These are phyloP conservation scores for Monilinia vaccinii-corymbosi DNA, from an alignment of 2,329 filamentous ascomycete genomes.

Conservation along the genomic window DNA sequence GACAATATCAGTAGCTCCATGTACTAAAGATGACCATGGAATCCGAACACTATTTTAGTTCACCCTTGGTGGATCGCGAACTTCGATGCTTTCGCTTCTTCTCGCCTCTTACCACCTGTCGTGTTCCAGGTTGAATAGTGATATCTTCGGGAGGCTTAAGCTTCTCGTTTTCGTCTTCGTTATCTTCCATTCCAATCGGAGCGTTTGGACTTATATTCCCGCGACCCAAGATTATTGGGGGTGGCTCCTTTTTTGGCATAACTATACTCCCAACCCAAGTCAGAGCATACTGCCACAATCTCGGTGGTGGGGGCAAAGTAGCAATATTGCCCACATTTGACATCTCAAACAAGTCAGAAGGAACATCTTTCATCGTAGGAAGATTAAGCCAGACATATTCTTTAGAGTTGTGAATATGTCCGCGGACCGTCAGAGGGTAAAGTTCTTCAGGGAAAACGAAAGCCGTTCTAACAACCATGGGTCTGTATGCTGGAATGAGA, in stretches of 20 bases:
- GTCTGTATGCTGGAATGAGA: conserved; percentile 34
- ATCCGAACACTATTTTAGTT: background rate
- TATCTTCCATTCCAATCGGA: background rate
- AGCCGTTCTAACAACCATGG: conserved; percentile 32
- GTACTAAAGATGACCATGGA: background rate
- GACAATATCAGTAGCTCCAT: too few relatives aligned
- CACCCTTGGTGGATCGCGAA: background rate
- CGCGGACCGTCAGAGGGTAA: conserved; percentile 33
- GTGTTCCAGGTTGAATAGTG: conserved; percentile 3
- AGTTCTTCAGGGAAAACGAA: conserved; percentile 32
- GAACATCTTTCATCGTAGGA: conserved; percentile 18
- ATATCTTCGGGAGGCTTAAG: conserved; percentile 4
- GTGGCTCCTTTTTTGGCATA: conserved; percentile 3
- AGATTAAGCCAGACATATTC: conserved; percentile 34
- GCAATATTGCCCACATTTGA: conserved; percentile 9
- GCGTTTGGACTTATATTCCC: background rate
- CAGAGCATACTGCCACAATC: conserved; percentile 6
- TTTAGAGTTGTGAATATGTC: conserved; percentile 33
- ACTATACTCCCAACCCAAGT: conserved; percentile 6
- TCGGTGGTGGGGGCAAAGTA: conserved; percentile 5
- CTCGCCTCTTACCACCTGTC: conserved; percentile 2
- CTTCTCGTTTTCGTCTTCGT: conserved; percentile 7
- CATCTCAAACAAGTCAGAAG: conserved; percentile 7
- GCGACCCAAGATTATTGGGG: conserved; percentile 6
- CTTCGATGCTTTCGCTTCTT: conserved; percentile 4